Evolutionary conservation across 441 rosid genomes (phyloP).

Genomic region (Corymbia calophylla): DNA sequence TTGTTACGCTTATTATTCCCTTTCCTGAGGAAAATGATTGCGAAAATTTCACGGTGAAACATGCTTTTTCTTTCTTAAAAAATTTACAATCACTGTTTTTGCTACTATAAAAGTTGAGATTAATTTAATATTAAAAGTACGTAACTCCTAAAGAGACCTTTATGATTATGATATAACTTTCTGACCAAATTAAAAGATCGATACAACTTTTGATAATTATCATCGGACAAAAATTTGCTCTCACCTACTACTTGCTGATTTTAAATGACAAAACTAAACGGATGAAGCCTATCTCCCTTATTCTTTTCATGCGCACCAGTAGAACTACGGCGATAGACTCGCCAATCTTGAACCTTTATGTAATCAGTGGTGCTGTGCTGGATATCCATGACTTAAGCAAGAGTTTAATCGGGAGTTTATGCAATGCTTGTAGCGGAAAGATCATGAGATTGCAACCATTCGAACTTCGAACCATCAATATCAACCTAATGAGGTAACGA

Average conservation of each 20-base stretch:
- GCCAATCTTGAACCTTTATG: no score
- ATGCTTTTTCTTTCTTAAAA: neutral
- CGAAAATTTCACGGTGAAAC: no score
- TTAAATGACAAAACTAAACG: neutral
- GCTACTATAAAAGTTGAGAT: neutral
- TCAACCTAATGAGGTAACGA: neutral
- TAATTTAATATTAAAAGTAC: no score
- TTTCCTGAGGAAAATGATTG: neutral
- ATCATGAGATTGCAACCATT: neutral
- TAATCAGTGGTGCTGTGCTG: no score
- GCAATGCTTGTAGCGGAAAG: accelerated
- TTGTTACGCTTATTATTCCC: accelerated
- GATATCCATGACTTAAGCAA: neutral
- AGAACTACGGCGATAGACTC: no score
- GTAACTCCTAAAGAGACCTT: neutral
- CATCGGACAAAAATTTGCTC: neutral
- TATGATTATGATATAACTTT: neutral
- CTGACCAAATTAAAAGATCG: neutral
- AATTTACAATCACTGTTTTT: neutral
- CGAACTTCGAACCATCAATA: no score
- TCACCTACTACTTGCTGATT: neutral
- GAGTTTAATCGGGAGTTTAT: accelerated
- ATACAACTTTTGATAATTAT: neutral
- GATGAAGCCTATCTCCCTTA: neutral
- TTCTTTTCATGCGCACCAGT: no score